Percentiles rank a stretch among this genome's conserved stretches.
These are phyloP conservation scores for Malassezia vespertilionis DNA, from an alignment of 1,284 basidiomycete genomes.

Conservation along the genomic window DNA sequence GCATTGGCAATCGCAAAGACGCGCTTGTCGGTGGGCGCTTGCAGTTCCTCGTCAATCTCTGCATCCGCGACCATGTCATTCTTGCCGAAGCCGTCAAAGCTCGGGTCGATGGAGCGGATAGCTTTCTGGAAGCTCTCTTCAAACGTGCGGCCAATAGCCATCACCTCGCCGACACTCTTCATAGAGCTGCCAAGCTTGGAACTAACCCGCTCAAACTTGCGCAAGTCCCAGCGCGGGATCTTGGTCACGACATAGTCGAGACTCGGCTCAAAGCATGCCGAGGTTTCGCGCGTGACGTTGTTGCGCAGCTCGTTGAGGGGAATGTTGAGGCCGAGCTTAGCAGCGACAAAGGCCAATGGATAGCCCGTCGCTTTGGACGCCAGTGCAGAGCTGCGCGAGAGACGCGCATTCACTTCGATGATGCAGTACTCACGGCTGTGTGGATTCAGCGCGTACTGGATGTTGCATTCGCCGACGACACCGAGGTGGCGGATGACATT, in stretches of 20 bases:
- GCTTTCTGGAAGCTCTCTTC: slow-evolving; percentile 98
- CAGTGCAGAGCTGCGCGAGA: slow-evolving; percentile 91
- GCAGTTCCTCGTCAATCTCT: slow-evolving; percentile 71
- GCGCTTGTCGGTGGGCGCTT: slow-evolving; percentile 80
- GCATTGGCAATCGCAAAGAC: slow-evolving; percentile 83
- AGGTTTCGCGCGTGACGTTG: slow-evolving; percentile 87
- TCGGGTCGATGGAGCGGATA: slow-evolving; percentile 88
- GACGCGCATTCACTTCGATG: slow-evolving; percentile 98
- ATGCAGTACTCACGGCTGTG: slow-evolving; percentile 92
- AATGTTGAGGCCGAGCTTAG: slow-evolving; percentile 90
- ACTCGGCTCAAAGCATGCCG: slow-evolving; percentile 93
- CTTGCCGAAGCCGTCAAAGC: slow-evolving; percentile 81
- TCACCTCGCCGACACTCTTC: slow-evolving; percentile 99
- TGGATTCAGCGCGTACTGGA: slow-evolving; percentile 95
- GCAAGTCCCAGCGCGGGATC: slow-evolving; percentile 96
- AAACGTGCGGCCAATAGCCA: slow-evolving; percentile 95
- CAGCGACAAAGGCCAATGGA: slow-evolving; percentile 94
- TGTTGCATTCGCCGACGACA: slow-evolving; percentile 96
- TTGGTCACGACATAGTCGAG: slow-evolving; percentile 96
- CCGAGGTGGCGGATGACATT: slow-evolving; percentile 96
- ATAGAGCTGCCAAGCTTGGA: slow-evolving; percentile 50
- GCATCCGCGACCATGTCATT: slow-evolving; percentile 62
- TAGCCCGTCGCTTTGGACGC: slow-evolving; percentile 98
- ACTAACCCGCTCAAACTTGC: slow-evolving; percentile 66
- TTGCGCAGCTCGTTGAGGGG: slow-evolving; percentile 97